Base-by-base conservation (phyloP, 169 alveolate genomes). In the Theileria parva region DNA sequence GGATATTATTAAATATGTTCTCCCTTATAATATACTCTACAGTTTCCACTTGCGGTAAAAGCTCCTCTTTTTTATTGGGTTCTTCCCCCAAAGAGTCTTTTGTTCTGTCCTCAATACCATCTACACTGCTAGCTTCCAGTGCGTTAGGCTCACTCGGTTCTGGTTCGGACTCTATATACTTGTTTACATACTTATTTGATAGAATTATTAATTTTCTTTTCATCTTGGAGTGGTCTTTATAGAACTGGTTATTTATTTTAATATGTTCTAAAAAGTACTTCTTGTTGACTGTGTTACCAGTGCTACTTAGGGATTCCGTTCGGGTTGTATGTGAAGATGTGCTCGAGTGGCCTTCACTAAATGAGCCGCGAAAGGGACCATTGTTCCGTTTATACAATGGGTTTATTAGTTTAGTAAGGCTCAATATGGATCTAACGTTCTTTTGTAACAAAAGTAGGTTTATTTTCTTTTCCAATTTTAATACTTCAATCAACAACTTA, bases 111-210 rank as follows among this genome's bases (percentile, higher is more conserved):
- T 15, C 37, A 21, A 70, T 17, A 57, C 27, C 28, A 37, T 69
- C 48, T 2, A 44, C 53, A 44, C 17, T 44, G 8, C 17, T 44
- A 44, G 12, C 53, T 13, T 44, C 53, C 12, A 13, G 53, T 13
- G 53, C 15, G 67, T 13, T 28, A 80, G 97, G 87, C 85, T 95
- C 92, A 72, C 94, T 92, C 87, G 96, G 88, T 75, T 95, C 97
- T 60, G 94, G 37, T n/a, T 21, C 34, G n/a, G 28, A 21, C 27
- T 25, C 27, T 19, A 17, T 21, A 19, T 19, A 21, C 8, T 57
- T 57, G 32, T 57, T 57, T 57, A 57, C 66, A 25, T 57, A 57
- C 8, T 65, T 65, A 25, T 39, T 65, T 21, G 55, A 19, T 15
- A 32, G 50, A 7, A 27, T 27, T 21, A 39, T 34, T 19, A 65